These are phyloP conservation scores for Talaromyces sp. DNA, from an alignment of 2,329 filamentous ascomycete species.

Conservation along the genomic window DNA sequence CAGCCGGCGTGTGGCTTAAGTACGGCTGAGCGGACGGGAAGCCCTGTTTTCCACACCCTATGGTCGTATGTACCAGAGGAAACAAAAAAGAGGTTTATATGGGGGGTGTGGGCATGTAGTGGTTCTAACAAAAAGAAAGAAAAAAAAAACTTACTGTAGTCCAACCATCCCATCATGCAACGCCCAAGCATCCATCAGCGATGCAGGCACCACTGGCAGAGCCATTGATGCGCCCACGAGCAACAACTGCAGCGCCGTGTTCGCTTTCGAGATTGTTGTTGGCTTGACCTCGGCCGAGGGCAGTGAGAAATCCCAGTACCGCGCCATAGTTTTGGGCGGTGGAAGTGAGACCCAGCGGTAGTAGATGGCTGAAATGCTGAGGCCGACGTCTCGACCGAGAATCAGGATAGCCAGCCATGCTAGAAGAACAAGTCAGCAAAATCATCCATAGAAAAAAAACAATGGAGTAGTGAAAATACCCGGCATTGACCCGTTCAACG, in stretches of 20 bases:
- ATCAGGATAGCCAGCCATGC: constrained; percentile 88
- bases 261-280: constrained; percentile 56
- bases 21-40: constrained; percentile 46
- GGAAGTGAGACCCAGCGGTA: constrained; percentile 94
- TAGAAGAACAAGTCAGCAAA: constrained; percentile 25
- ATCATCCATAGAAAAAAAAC: neutral
- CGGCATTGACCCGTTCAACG: constrained; percentile 75
- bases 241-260: constrained; percentile 85
- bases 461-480: constrained; percentile 45
- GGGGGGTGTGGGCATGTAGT: neutral
- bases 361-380: constrained; percentile 84
- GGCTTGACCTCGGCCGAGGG: constrained; percentile 48
- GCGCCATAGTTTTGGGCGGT: constrained; percentile 80
- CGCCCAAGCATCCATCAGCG: constrained; percentile 50
- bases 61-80: constrained; percentile 36
- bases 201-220: constrained; percentile 64
- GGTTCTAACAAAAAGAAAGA: neutral
- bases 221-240: constrained; percentile 81
- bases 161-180: constrained; percentile 56
- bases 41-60: constrained; percentile 45
- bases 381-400: constrained; percentile 76
- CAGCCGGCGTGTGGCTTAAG: too few species aligned
- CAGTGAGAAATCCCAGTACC: constrained; percentile 97
- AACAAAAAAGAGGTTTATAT: constrained; percentile 8
- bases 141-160: constrained; percentile 37